These are phyloP conservation scores for Rhodotorula sp. DNA, from an alignment of 1,284 basidiomycete species.

Conservation along the genomic window DNA sequence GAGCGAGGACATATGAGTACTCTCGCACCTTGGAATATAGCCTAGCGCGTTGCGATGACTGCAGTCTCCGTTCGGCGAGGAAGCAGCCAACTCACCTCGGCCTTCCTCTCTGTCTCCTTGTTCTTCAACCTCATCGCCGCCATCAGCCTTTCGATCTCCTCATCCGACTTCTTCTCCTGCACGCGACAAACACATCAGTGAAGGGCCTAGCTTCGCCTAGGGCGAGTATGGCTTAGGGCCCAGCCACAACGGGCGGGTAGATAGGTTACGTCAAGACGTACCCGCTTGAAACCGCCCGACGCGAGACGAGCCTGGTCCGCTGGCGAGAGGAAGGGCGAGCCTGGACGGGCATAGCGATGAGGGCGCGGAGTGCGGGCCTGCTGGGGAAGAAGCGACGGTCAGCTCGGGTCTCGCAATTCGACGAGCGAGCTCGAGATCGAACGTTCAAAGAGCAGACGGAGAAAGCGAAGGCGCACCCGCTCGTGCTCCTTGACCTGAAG, in stretches of 20 bases:
- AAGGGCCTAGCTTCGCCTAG: not conserved
- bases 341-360: not conserved
- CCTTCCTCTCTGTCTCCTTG: conserved; percentile 13
- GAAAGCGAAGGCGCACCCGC: not conserved
- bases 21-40: not conserved
- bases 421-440: no score
- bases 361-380: not conserved
- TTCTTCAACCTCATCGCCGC: conserved; percentile 40
- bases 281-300: not conserved
- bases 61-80: no score
- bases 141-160: conserved; percentile 40
- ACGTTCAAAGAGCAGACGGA: no score
- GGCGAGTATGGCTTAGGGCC: no score
- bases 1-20: not conserved
- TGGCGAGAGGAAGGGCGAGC: not conserved
- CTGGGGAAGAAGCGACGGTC: not conserved
- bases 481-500: not conserved
- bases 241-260: no score
- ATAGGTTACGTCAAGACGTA: no score
- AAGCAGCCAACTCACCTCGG: not conserved
- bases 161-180: conserved; percentile 35
- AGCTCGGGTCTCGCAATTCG: no score
- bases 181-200: not conserved
- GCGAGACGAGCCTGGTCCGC: conserved; percentile 2
- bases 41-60: no score